Evolutionary conservation across 2,329 filamentous ascomycete genomes (phyloP), one percentile per base, ranked within the genome.

Genomic region (Hortaea werneckii): DNA sequence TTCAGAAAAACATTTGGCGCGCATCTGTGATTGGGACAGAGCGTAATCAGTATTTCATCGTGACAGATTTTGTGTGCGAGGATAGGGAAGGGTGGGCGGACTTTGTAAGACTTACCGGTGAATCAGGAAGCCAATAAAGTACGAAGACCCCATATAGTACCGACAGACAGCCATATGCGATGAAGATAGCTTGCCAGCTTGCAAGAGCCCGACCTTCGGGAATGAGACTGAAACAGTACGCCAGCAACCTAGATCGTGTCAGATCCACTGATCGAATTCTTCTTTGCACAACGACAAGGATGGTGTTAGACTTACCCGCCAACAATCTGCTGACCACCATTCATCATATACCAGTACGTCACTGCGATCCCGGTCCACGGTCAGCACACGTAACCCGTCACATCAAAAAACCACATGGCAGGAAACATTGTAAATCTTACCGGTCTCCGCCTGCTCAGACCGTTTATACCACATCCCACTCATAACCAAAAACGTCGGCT

Each of bases 21-120:
- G 73, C 81, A 85, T 85, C 0, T 81, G 82, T 11, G 75, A 80
- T 60, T 86, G 82, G 1, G 80, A 80, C 70, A 84, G 76, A 67
- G 20, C 20, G 20, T 20, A 20, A 20, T 20, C 20, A 20, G 20
- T n/a, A n/a, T n/a, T n/a, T n/a, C n/a, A n/a, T n/a, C n/a, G n/a
- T n/a, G n/a, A n/a, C n/a, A n/a, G n/a, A n/a, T n/a, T n/a, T n/a
- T n/a, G n/a, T n/a, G n/a, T 20, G 20, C 20, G 20, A 20, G 20
- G 20, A 20, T 20, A 4, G 20, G 20, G 20, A 4, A 2, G 20
- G 20, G 4, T 20, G 20, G 20, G 20, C 20, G 20, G 4, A 2
- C 20, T 20, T 20, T 20, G 20, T 20, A 20, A 20, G 20, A 20
- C 20, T 20, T 20, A 20, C 20, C 20, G 20, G 20, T 2, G 20